Base-by-base conservation (phyloP, 305 asterid species). In the Withania somnifera region DNA sequence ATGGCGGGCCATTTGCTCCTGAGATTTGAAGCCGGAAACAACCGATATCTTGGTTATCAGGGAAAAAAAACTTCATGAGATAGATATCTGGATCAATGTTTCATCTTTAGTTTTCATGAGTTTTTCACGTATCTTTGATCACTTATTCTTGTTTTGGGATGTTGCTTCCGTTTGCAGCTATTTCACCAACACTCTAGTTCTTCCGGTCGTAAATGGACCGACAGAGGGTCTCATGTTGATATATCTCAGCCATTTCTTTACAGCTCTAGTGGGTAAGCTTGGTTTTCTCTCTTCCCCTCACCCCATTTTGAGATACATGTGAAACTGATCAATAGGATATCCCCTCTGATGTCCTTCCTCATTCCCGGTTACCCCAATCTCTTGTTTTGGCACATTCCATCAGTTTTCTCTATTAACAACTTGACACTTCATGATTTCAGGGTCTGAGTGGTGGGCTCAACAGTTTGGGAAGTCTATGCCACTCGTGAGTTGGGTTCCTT, bases 181-280 rank as follows among this genome's bases (percentile, higher is more conserved):
- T 88, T 95, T 95, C 90, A 95, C 98, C 87, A 90, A 93, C 81
- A 93, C 98, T 51, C 95, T 95, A 79, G 91, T 95, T 87, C 98
- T 95, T 89, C 98, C 98, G 2, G 97, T 82, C 20, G 79, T 95
- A 83, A 95, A 95, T 89, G 98, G 98, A 83, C 98, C 98, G 67
- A 95, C 98, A 8, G 98, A 95, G 88, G 98, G 98, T 80, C 98
- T 95, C 87, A 84, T 93, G 98, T 66, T 93, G 94, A 95, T 95
- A 89, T 95, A 92, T 83, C 22, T 87, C 84, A 85, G 84, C 89
- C 98, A 95, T 85, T 89, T 89, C 88, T 91, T 93, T 88, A 95
- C 98, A 83, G 92, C 95, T 81, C 53, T 92, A 77, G 97, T 95
- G 83, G 98, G 98, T 95, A 93, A 75, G 80, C 63, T 75, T 75